Evolutionary conservation across 371 early-diverging fungal genomes (phyloP).

Genomic region (Mortierella sp.): DNA sequence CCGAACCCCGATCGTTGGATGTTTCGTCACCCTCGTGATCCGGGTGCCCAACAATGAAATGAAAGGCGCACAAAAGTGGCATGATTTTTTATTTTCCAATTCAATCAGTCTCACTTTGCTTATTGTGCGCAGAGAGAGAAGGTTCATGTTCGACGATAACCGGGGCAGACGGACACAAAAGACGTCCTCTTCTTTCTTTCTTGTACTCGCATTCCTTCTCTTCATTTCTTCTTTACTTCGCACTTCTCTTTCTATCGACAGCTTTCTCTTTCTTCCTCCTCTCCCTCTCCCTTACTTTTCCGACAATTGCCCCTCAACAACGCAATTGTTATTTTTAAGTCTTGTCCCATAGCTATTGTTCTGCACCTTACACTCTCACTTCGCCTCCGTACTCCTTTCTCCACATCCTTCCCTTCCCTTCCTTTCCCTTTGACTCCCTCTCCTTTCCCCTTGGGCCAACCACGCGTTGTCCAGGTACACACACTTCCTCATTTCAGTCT

Average conservation of each 20-base stretch:
- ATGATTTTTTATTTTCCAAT: neutral
- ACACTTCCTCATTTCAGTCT: neutral
- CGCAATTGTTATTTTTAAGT: too few species aligned
- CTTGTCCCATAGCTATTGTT: too few species aligned
- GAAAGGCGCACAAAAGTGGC: neutral
- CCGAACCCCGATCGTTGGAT: too few species aligned
- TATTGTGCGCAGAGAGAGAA: neutral
- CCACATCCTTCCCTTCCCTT: neutral
- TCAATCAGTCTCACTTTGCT: neutral
- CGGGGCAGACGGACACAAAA: neutral
- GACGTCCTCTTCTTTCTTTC: neutral
- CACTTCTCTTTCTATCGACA: neutral
- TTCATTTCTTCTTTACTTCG: neutral
- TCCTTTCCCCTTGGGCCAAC: neutral
- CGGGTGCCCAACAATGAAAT: neutral
- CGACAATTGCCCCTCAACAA: too few species aligned
- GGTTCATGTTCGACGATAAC: neutral
- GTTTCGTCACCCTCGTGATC: neutral
- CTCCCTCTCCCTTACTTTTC: too few species aligned
- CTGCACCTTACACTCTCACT: too few species aligned
- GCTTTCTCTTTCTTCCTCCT: neutral
- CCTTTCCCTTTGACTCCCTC: neutral
- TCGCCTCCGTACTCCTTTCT: too few species aligned
- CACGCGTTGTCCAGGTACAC: neutral
- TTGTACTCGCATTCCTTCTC: neutral